phyloP scores from a whole-genome alignment of 2,329 filamentous ascomycete genomes.

The Verticillium klebahnii region DNA sequence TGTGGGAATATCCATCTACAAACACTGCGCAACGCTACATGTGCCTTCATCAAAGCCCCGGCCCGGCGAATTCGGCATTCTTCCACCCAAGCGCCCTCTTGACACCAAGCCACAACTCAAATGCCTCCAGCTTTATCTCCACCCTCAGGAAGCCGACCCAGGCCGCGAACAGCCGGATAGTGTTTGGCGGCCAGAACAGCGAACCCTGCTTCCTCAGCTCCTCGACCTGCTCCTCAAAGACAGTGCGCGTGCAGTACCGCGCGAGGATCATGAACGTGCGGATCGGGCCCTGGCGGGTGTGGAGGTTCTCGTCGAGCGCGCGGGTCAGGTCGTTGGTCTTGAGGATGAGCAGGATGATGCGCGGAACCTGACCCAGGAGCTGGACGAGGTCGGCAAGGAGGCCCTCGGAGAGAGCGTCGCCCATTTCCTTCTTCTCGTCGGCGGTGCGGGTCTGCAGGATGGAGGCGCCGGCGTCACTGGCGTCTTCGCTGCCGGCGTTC shows the following conservation, averaged over 20 bases:
- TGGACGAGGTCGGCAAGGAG: conserved; percentile 85
- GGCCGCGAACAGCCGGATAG: conserved; percentile 47
- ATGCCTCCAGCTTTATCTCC: conserved; percentile 57
- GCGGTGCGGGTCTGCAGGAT: conserved; percentile 57
- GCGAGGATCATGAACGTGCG: conserved; percentile 65
- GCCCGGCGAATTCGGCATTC: conserved; percentile 10
- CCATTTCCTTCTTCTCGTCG: conserved; percentile 83
- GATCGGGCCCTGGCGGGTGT: conserved; percentile 64
- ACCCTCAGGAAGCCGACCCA: conserved; percentile 57
- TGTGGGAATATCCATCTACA: neutral
- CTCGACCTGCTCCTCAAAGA: conserved; percentile 61
- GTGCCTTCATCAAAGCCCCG: neutral
- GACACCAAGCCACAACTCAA: conserved; percentile 56
- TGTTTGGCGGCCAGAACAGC: conserved; percentile 54
- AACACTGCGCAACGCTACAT: neutral
- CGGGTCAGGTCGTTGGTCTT: conserved; percentile 98
- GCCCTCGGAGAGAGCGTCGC: conserved; percentile 77
- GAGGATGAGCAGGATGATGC: conserved; percentile 89
- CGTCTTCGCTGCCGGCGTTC: neutral
- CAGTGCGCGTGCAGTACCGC: conserved; percentile 62
- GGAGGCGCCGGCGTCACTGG: conserved; percentile 45
- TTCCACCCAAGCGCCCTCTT: conserved; percentile 40
- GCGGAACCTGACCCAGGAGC: conserved; percentile 80
- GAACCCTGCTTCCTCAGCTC: conserved; percentile 48
- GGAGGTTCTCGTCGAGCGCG: conserved; percentile 85